Conservation (phyloP, 768 basidiomycete species). For the Trametopsis cervina region DNA sequence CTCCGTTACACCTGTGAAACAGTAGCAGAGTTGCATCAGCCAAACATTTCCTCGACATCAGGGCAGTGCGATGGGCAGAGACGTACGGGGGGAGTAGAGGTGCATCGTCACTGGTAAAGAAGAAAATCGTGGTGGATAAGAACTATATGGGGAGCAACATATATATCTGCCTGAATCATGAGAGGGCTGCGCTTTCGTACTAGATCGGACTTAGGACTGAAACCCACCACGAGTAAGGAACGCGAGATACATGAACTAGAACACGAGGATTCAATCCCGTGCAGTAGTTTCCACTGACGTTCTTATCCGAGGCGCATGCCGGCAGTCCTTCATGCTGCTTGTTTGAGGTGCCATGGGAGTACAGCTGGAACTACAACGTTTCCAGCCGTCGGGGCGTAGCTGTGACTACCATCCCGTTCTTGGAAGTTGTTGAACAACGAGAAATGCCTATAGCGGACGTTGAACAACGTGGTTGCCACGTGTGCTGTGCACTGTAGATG, state of each 20-base stretch:
- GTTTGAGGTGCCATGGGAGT: neutral
- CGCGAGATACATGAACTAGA: slow-evolving; percentile 2
- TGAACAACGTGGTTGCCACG: neutral
- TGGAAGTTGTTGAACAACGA: neutral
- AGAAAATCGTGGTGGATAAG: neutral
- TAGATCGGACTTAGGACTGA: neutral
- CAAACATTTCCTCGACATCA: neutral
- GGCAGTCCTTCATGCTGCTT: neutral
- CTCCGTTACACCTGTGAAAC: slow-evolving; percentile 20
- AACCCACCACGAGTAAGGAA: slow-evolving; percentile 2
- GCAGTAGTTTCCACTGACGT: slow-evolving; percentile 5
- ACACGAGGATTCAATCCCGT: slow-evolving; percentile 17
- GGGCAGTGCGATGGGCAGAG: neutral
- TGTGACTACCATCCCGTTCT: no score
- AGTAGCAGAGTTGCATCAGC: neutral
- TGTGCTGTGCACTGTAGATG: no score
- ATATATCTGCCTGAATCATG: neutral
- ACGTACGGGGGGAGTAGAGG: neutral
- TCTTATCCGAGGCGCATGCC: neutral
- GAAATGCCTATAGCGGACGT: neutral
- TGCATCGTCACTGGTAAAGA: slow-evolving; percentile 1
- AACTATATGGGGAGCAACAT: neutral
- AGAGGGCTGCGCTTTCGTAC: neutral
- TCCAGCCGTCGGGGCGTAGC: neutral
- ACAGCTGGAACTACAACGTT: neutral